These are phyloP conservation scores for Sanghuangporus baumii DNA, from an alignment of 1,284 basidiomycete genomes.

Conservation along the genomic window DNA sequence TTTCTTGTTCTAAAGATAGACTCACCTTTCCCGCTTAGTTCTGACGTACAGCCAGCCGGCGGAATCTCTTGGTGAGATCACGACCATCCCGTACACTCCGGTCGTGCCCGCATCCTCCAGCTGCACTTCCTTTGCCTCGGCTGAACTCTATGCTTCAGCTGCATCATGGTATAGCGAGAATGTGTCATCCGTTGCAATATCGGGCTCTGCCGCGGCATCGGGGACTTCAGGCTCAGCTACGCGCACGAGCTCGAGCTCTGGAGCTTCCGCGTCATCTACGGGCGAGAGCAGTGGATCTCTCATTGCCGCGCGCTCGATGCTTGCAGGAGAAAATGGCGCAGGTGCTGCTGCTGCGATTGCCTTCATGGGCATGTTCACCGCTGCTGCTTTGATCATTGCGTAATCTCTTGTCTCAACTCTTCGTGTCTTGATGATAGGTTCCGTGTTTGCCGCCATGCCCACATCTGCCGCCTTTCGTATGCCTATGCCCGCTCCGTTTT, in stretches of 20 bases:
- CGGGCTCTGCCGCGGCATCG: slow-evolving; percentile 12
- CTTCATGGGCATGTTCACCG: slow-evolving; percentile 14
- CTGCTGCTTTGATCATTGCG: slow-evolving; percentile 1
- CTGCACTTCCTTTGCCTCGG: slow-evolving; percentile 53
- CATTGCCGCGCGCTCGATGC: not conserved
- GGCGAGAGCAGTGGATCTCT: not conserved
- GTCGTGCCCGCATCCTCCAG: slow-evolving; percentile 54
- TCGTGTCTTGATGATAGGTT: slow-evolving; percentile 1
- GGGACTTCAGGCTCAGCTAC: slow-evolving; percentile 17
- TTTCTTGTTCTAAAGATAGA: not conserved
- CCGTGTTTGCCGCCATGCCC: not conserved
- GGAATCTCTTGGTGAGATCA: slow-evolving; percentile 51
- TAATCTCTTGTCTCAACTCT: not conserved
- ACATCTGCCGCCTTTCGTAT: not conserved
- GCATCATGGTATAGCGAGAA: not conserved
- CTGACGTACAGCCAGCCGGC: slow-evolving; percentile 55
- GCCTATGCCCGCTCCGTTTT: not conserved
- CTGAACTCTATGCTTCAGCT: slow-evolving; percentile 39
- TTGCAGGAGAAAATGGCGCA: slow-evolving; percentile 2
- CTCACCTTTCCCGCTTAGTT: slow-evolving; percentile 18
- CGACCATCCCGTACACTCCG: slow-evolving; percentile 56
- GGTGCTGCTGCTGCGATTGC: slow-evolving; percentile 9
- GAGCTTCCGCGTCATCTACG: not conserved
- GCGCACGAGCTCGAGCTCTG: not conserved
- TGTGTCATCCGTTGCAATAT: not conserved